Evolutionary conservation across 73 alveolate species (phyloP).

Genomic region (Paramecium primaurelia): DNA sequence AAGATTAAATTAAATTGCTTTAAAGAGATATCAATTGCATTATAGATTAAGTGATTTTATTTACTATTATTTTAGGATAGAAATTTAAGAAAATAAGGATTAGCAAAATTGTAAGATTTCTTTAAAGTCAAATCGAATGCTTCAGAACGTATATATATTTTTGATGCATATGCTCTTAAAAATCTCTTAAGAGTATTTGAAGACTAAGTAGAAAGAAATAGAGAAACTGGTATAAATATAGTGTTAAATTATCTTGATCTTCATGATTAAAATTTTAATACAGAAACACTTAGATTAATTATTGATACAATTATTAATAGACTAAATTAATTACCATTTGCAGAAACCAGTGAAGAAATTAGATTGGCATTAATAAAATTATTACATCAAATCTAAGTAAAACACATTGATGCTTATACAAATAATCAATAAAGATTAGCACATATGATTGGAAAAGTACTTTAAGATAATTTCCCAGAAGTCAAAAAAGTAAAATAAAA

Average conservation of each 20-base stretch:
- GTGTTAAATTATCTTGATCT: slow-evolving; percentile 63
- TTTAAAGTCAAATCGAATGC: not conserved
- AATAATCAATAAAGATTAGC: slow-evolving; percentile 65
- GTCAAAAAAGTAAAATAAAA: slow-evolving; percentile 63
- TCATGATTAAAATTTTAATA: slow-evolving; percentile 52
- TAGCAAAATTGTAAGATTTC: not conserved
- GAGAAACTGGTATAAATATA: slow-evolving; percentile 70
- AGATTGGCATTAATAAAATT: slow-evolving; percentile 68
- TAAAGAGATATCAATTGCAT: slow-evolving; percentile 46
- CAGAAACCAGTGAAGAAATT: slow-evolving; percentile 80
- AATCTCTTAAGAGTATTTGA: slow-evolving; percentile 65
- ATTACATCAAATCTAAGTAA: slow-evolving; percentile 63
- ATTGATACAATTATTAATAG: slow-evolving; percentile 63
- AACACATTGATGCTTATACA: slow-evolving; percentile 66
- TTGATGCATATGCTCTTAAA: not conserved
- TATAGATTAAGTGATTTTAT: not conserved
- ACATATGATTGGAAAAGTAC: slow-evolving; percentile 69
- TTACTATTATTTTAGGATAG: not conserved
- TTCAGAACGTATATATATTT: not conserved
- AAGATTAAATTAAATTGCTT: slow-evolving; percentile 2
- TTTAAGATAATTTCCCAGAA: slow-evolving; percentile 76
- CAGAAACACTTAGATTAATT: slow-evolving; percentile 50
- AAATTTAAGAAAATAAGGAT: slow-evolving; percentile 4
- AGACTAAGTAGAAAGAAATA: slow-evolving; percentile 73
- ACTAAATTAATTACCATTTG: slow-evolving; percentile 69